Base-by-base conservation (phyloP, 2,329 filamentous ascomycete species). In the Clarireedia homoeocarpa region DNA sequence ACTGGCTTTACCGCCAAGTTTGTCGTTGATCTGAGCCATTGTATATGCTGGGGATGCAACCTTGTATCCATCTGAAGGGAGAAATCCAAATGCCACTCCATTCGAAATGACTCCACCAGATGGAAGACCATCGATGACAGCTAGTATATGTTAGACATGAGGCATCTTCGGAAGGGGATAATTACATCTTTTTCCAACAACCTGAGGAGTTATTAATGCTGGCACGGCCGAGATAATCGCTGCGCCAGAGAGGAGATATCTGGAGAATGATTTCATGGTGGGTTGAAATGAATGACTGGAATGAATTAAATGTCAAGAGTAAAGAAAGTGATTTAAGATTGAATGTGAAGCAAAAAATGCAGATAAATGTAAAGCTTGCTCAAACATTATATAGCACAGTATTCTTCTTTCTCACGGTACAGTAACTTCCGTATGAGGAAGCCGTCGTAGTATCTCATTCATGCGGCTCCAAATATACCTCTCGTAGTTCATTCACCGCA, bases 31-130 rank as follows among this genome's bases (percentile, higher is more conserved):
- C 14, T 54, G 27, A 24, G 51, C n/a, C 51, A 58, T 58, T 9
- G 45, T 51, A 40, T 58, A 58, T 12, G 46, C 24, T 40, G 56
- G 56, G 40, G 51, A 55, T 9, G 27, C 3, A 15, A 51, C 47
- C 26, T 48, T 7, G 10, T 26, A 55, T 10, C 56, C 56, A 51
- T 58, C 51, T 24, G 56, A 58, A 34, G 56, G 56, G 39, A 55
- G 39, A 5, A 58, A 58, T 9, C 56, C 56, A 42, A 58, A 49
- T 2, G 51, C 56, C 39, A 58, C 56, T 24, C 56, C 56, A 14
- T 58, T 58, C 2, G 56, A 52, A 26, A 55, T 24, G 12, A 58
- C 14, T n/a, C 56, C 52, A 3, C 10, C 51, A 2, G 51, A 30
- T 27, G 56, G 51, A 20, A 55, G 56, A 5, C 40, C 56, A 23